Base-by-base conservation (phyloP, 2,329 filamentous ascomycete species). In the Colletotrichum scovillei region DNA sequence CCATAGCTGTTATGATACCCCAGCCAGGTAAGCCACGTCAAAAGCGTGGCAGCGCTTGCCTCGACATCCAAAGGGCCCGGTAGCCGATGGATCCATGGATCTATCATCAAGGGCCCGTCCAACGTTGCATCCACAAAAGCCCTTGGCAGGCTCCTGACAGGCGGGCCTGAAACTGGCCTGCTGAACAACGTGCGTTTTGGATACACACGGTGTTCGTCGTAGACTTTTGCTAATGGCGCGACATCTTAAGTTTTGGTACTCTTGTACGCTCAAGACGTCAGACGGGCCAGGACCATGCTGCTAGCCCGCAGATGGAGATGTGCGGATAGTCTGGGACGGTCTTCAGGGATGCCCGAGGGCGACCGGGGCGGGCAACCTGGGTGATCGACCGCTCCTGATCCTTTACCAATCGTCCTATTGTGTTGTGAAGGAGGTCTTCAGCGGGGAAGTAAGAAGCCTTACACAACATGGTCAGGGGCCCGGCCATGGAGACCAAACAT, bases 71-170 rank as follows among this genome's bases (percentile, higher is more conserved):
- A 67, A 73, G 26, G 53, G 46, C 28, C 42, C 65, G 67, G 49
- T 57, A 65, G 56, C 62, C 70, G 46, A 73, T 66, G 67, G 60
- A 66, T 32, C 66, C 62, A 56, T 59, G 66, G 24, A 30, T 42
- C 49, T 49, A 64, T 68, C 57, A 55, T 69, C 55, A 69, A 65
- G 73, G 73, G 73, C 59, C 70, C 66, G 74, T 75, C 26, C 71
- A 75, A 75, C 74, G 74, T 75, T 75, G 74, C 74, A 73, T 75
- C 65, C 53, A 68, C 30, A 30, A 55, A 24, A 72, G 63, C 68
- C 57, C 49, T 59, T 63, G 68, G 67, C 63, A 63, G 42, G 63
- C 49, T 65, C 52, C 65, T 63, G 73, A 63, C 46, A 71, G 30
- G 53, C 58, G 53, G 66, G 63, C 67, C 28, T 75, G 69, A 75